Conservation (phyloP, 768 basidiomycete species). For the Lactarius deliciosus region DNA sequence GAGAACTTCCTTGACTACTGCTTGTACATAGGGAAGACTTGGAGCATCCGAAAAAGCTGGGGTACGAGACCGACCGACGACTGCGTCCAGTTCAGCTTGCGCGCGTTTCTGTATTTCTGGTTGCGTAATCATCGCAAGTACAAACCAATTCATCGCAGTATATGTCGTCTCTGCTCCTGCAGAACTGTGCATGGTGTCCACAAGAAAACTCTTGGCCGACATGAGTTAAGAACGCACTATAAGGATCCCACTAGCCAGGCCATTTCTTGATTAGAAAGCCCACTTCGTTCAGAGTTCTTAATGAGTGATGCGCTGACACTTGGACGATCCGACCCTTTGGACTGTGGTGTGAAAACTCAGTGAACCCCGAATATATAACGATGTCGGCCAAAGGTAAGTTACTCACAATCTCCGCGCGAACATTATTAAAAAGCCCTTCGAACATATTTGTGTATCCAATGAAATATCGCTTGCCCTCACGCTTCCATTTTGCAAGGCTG, state of each 20-base stretch:
- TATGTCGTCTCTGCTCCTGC: constrained; percentile 6
- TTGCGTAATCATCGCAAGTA: constrained; percentile 25
- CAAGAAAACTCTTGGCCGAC: not conserved
- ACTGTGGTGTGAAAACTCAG: not conserved
- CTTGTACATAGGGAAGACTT: not conserved
- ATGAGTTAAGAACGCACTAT: constrained; percentile 18
- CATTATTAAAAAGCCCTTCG: constrained; percentile 24
- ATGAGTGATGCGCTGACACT: constrained; percentile 20
- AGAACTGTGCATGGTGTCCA: not conserved
- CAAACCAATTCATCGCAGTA: constrained; percentile 6
- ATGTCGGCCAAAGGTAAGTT: not conserved
- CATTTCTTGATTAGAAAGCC: constrained; percentile 22
- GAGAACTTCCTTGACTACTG: not conserved
- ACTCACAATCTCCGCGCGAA: constrained; percentile 24
- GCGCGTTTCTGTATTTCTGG: constrained; percentile 17
- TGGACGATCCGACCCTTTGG: constrained; percentile 7
- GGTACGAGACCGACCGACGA: not conserved
- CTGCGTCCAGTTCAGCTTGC: not conserved
- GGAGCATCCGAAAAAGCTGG: constrained; percentile 6
- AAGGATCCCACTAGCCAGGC: constrained; percentile 23
- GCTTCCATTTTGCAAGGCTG: constrained; percentile 33
- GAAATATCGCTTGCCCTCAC: constrained; percentile 25
- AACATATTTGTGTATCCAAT: constrained; percentile 16
- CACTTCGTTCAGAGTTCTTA: not conserved
- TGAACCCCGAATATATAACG: too few species aligned